Evolutionary conservation across 2,329 filamentous ascomycete species (phyloP).

Genomic region (Keithomyces neogunnii): DNA sequence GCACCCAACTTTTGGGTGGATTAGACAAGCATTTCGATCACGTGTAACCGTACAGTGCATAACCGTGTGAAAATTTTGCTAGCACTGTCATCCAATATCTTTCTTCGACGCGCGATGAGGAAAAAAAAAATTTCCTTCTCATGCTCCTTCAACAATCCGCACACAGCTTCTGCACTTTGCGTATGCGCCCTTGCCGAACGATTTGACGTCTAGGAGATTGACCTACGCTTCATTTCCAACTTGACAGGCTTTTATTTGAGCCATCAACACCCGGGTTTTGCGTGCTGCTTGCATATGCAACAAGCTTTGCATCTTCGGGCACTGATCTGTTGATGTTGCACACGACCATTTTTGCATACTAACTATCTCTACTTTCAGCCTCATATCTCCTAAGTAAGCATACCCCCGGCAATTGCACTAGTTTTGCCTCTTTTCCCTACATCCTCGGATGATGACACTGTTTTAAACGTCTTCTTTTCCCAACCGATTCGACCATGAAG

Average conservation of each 20-base stretch:
- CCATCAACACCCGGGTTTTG: neutral
- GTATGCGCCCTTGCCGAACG: neutral
- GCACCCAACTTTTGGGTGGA: too few species aligned
- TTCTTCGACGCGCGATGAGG: slow-evolving; percentile 13
- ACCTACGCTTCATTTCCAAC: too few species aligned
- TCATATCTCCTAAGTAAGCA: slow-evolving; percentile 15
- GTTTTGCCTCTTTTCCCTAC: slow-evolving; percentile 5
- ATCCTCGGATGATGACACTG: slow-evolving; percentile 61
- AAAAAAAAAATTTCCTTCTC: neutral
- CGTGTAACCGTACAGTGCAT: slow-evolving; percentile 18
- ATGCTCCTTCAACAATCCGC: neutral
- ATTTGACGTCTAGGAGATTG: neutral
- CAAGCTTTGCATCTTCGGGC: neutral
- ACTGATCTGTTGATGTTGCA: neutral
- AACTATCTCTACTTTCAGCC: neutral
- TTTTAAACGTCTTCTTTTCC: slow-evolving; percentile 73
- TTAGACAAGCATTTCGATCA: slow-evolving; percentile 9
- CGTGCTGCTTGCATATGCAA: neutral
- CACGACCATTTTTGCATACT: neutral
- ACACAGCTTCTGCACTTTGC: neutral
- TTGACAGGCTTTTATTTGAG: neutral
- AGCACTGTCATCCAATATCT: slow-evolving; percentile 26
- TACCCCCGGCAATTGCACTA: slow-evolving; percentile 10
- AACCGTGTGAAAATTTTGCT: slow-evolving; percentile 16
- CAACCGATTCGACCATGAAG: slow-evolving; percentile 83